These are phyloP conservation scores for Emericellopsis cladophorae DNA, from an alignment of 2,329 filamentous ascomycete species.

Conservation along the genomic window DNA sequence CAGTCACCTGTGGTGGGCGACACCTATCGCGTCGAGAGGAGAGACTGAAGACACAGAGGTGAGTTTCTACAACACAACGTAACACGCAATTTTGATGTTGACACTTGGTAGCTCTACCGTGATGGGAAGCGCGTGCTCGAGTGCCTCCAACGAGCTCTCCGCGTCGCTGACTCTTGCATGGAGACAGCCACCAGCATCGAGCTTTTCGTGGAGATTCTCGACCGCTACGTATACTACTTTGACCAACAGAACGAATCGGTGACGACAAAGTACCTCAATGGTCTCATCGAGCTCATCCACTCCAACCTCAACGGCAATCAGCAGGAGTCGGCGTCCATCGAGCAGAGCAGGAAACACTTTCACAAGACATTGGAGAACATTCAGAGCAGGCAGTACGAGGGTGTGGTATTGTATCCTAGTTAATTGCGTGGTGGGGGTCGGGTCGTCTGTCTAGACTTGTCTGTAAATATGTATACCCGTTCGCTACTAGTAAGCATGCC, in stretches of 20 bases:
- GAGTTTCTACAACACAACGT: conserved; percentile 20
- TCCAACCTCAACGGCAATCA: conserved; percentile 84
- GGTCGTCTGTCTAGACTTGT: neutral
- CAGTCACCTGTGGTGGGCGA: conserved; percentile 96
- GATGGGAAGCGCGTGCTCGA: conserved; percentile 96
- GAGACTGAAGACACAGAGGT: conserved; percentile 76
- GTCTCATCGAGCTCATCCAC: conserved; percentile 94
- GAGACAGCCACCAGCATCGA: conserved; percentile 95
- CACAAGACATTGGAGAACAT: conserved; percentile 93
- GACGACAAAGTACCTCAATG: conserved; percentile 95
- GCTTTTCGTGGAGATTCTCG: conserved; percentile 95
- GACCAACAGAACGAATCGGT: conserved; percentile 98
- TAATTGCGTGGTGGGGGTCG: conserved; percentile 5
- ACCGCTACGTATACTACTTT: conserved; percentile 98
- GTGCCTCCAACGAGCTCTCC: conserved; percentile 85
- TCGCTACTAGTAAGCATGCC: neutral
- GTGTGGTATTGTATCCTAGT: conserved; percentile 60
- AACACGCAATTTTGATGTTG: conserved; percentile 7
- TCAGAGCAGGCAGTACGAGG: conserved; percentile 80
- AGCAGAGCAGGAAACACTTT: conserved; percentile 88
- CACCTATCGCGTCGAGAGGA: conserved; percentile 61
- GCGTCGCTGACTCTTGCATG: conserved; percentile 98
- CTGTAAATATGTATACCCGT: conserved; percentile 3
- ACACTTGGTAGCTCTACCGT: conserved; percentile 64
- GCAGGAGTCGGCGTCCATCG: conserved; percentile 67